A percentile compares a stretch with the other conserved stretches of the same genome.
phyloP scores from a whole-genome alignment of 2,329 filamentous ascomycete species.

The Calonectria pseudoreteaudii region DNA sequence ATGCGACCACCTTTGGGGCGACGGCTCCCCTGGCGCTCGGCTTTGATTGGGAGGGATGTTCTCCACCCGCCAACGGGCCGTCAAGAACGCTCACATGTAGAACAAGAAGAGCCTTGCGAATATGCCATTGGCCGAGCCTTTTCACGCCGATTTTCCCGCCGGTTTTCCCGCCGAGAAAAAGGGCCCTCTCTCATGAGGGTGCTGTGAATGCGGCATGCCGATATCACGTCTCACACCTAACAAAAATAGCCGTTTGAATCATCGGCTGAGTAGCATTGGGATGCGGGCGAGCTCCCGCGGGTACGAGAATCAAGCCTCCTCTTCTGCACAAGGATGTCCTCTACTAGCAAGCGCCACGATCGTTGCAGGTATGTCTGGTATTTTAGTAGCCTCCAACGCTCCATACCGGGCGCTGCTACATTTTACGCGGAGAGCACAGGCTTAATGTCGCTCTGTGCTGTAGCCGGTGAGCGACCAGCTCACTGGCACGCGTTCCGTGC shows the following conservation, averaged over 20 bases:
- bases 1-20: constrained; percentile 36
- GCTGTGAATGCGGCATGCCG: neutral
- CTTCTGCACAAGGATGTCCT: neutral
- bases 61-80: constrained; percentile 10
- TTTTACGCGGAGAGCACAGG: constrained; percentile 20
- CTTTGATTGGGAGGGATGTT: constrained; percentile 34
- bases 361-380: constrained; percentile 6
- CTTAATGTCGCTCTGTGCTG: constrained; percentile 14
- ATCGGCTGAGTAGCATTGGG: neutral
- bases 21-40: constrained; percentile 18
- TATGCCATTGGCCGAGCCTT: neutral
- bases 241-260: constrained; percentile 5
- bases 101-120: neutral
- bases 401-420: constrained; percentile 11
- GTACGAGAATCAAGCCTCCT: neutral
- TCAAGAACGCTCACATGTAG: constrained; percentile 14
- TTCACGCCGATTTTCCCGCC: neutral
- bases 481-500: neutral
- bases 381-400: constrained; percentile 5
- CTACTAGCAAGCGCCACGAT: constrained; percentile 10
- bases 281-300: neutral
- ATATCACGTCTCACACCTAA: neutral
- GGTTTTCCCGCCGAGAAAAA: constrained; percentile 1
- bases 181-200: neutral
- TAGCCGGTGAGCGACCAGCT: neutral